Base-by-base conservation (phyloP, 2,329 filamentous ascomycete genomes). In the Emmonsiellopsis sp. region DNA sequence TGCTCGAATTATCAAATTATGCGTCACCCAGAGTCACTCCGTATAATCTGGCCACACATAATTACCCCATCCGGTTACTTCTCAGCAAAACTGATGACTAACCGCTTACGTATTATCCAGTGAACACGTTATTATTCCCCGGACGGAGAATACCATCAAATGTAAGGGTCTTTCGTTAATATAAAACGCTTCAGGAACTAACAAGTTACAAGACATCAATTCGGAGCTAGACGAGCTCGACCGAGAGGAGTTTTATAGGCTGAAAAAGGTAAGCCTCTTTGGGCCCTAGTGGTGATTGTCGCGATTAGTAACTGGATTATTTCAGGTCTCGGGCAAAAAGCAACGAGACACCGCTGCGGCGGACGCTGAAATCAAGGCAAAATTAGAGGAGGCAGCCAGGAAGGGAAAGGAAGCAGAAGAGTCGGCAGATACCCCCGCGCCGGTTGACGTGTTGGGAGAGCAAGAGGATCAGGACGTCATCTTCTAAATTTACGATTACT, bases 71-170 rank as follows among this genome's bases (percentile, higher is more conserved):
- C 13, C 33, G 21, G 31, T 14, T 42, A 27, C 27, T 32, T 40
- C 33, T 39, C 8, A 5, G 32, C 27, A 27, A 37, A 42, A 17
- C 53, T 53, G 44, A 62, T 69, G 56, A 47, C 45, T 27, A 43
- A 8, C 52, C 58, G 45, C 2, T 14, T 43, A 46, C 50, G 13
- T 17, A 17, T 34, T 27, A 5, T 43, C 39, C 49, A 74, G 72
- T 63, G 74, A 77, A 60, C 74, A 77, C 60, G 74, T 98, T 62
- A 97, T 98, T 62, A 98, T 98, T 64, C 93, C 93, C 10, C 82
- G 93, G 60, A 98, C 93, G 11, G 93, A 98, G 70, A 98, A 97
- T 66, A 98, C 93, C n/a, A 98, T 98, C 77, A 96, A 95, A 74
- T 98, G 85, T 85, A 74, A 61, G 80, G 63, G 37, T 43, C 9